Conservation (phyloP, 208 protist species). For the Wallacemonas rigidus region DNA sequence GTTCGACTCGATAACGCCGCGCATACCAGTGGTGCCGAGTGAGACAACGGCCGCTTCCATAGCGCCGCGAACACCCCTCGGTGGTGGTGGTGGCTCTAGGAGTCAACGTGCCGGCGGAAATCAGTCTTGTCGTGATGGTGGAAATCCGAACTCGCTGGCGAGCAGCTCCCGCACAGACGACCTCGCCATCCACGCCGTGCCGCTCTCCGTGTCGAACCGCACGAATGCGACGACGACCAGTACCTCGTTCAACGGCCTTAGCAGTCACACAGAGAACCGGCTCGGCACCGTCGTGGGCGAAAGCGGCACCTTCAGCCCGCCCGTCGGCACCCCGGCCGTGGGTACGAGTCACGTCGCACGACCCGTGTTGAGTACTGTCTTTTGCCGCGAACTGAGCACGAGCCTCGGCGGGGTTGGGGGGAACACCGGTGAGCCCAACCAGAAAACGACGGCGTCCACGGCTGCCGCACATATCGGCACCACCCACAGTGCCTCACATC, state of each 20-base stretch:
- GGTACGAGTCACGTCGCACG: background rate
- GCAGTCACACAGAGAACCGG: background rate
- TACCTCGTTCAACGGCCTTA: background rate
- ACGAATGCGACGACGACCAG: background rate
- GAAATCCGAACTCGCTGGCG: background rate
- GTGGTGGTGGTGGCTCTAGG: background rate
- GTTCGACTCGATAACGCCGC: too few relatives aligned
- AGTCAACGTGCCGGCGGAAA: too few relatives aligned
- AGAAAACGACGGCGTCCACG: background rate
- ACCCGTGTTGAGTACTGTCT: conserved; percentile 3
- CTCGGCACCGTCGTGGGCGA: background rate
- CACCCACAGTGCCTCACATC: too few relatives aligned
- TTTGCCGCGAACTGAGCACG: conserved; percentile 14
- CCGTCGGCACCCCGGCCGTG: background rate
- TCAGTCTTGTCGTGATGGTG: background rate
- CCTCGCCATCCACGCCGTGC: conserved; percentile 2
- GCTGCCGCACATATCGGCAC: too few relatives aligned
- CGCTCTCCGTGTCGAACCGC: conserved; percentile 3
- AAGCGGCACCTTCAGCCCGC: conserved; percentile 6
- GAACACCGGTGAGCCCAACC: background rate
- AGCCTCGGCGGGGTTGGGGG: conserved; percentile 1
- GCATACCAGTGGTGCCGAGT: too few relatives aligned
- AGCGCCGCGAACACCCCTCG: background rate
- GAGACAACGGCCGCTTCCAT: background rate
- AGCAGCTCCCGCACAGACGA: conserved; percentile 1